Base-by-base conservation (phyloP, 106 monocot species). In the Phalaenopsis equestris region DNA sequence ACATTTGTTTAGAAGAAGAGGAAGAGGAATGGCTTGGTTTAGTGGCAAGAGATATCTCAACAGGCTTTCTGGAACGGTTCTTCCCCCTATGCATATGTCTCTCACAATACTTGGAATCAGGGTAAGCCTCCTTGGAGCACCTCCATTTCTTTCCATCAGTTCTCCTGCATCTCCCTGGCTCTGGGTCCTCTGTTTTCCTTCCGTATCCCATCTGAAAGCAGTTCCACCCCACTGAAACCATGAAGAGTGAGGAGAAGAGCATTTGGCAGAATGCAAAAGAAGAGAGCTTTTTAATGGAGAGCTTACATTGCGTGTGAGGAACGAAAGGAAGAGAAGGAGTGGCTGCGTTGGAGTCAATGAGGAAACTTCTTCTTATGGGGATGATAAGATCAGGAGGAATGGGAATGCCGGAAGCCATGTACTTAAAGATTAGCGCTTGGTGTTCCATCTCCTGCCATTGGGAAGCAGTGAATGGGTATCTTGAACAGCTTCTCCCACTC, bases 21-120 rank as follows among this genome's bases (percentile, higher is more conserved):
- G 65, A 80, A 64, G 76, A 73, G 24, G 67, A 37, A 30, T 55
- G 72, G 79, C 15, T 49, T 12, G 48, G 11, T 42, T 30, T 55
- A 41, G 23, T 65, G 75, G 80, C 73, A 38, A 87, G 78, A 81
- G 88, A 86, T 75, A 94, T 88, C 93, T 96, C 96, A 91, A 93
- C 96, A 91, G 90, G 96, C 96, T 96, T 96, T 96, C 96, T 96
- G 93, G 96, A 93, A 96, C 96, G 91, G 84, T 90, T 93, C 85
- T 75, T 75, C 21, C 96, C 96, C 72, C 93, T 87, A 82, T 96
- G 96, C 91, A 93, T 93, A 85, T 96, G 96, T 74, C 90, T 85
- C 87, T 93, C 96, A 52, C 96, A 96, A 83, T 96, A 96, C 81
- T 96, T 96, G 37, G 91, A 91, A 64, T 93, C 96, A 0, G 89